Evolutionary conservation across 202 grass and related monocot genomes (phyloP).

Genomic region (Setaria viridis): DNA sequence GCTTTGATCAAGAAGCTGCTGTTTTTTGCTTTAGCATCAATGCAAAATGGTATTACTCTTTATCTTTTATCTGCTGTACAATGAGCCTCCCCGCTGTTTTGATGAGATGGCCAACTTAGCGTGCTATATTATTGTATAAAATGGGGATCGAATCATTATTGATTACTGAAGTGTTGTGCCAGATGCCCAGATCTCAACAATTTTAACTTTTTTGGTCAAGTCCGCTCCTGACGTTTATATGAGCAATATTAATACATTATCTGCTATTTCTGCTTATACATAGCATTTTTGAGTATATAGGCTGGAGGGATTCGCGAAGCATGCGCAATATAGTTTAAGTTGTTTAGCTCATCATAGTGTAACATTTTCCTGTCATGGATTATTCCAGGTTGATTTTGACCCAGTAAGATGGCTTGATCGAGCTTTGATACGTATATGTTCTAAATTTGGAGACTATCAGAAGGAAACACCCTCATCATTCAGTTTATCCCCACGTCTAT

Average conservation of each 20-base stretch:
- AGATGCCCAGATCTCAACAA: background rate
- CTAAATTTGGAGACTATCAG: slow-evolving; percentile 94
- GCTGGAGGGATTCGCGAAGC: slow-evolving; percentile 2
- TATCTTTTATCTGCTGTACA: slow-evolving; percentile 24
- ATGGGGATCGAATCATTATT: slow-evolving; percentile 12
- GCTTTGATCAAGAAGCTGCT: slow-evolving; percentile 97
- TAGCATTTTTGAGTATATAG: background rate
- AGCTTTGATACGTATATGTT: slow-evolving; percentile 81
- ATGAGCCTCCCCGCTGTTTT: slow-evolving; percentile 29
- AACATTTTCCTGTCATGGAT: slow-evolving; percentile 34
- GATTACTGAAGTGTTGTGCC: background rate
- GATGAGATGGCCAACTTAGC: slow-evolving; percentile 1
- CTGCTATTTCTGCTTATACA: background rate
- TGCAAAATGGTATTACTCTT: slow-evolving; percentile 16
- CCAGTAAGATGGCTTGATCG: slow-evolving; percentile 96
- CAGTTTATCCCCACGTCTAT: slow-evolving; percentile 82
- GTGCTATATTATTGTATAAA: background rate
- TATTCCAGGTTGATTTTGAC: slow-evolving; percentile 89
- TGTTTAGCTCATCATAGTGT: slow-evolving; percentile 37
- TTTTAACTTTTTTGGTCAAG: background rate
- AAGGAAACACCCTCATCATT: slow-evolving; percentile 91
- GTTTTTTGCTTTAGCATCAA: slow-evolving; percentile 41
- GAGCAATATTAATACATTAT: background rate
- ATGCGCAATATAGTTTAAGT: background rate
- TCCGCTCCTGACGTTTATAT: background rate